phyloP scores from a whole-genome alignment of 2,329 filamentous ascomycete genomes.

The Fusarium ramigenum region DNA sequence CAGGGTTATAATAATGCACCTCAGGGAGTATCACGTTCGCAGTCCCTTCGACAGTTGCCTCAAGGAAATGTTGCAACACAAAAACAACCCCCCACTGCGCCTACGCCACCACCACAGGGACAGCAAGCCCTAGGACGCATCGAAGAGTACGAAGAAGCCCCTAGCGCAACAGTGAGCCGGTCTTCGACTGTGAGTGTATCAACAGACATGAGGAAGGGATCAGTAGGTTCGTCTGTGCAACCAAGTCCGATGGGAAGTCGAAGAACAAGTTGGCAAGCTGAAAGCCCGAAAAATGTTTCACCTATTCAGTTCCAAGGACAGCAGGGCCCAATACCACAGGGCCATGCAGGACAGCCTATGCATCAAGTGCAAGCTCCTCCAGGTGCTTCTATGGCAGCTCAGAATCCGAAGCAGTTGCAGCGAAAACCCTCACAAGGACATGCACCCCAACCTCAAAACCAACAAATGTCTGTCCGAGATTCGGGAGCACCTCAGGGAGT shows the following conservation, averaged over 20 bases:
- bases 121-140: constrained; percentile 37
- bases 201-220: constrained; percentile 23
- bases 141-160: constrained; percentile 40
- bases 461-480: constrained; percentile 14
- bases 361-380: constrained; percentile 1
- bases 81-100: not conserved
- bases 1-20: not conserved
- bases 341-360: constrained; percentile 7
- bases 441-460: constrained; percentile 4
- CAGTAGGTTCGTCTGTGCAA: constrained; percentile 25
- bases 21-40: constrained; percentile 14
- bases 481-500: not conserved
- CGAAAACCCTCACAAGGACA: constrained; percentile 33
- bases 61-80: constrained; percentile 17
- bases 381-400: constrained; percentile 6
- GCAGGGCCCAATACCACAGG: constrained; percentile 5
- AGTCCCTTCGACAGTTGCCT: constrained; percentile 24
- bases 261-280: constrained; percentile 35
- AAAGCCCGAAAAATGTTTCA: constrained; percentile 11
- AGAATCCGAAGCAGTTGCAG: constrained; percentile 23
- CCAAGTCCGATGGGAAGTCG: constrained; percentile 33
- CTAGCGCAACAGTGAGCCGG: constrained; percentile 18
- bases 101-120: constrained; percentile 22
- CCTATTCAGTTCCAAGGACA: constrained; percentile 26
- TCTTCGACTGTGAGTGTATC: constrained; percentile 32